Base-by-base conservation (phyloP, 2,329 filamentous ascomycete species). In the Exophiala sp. region DNA sequence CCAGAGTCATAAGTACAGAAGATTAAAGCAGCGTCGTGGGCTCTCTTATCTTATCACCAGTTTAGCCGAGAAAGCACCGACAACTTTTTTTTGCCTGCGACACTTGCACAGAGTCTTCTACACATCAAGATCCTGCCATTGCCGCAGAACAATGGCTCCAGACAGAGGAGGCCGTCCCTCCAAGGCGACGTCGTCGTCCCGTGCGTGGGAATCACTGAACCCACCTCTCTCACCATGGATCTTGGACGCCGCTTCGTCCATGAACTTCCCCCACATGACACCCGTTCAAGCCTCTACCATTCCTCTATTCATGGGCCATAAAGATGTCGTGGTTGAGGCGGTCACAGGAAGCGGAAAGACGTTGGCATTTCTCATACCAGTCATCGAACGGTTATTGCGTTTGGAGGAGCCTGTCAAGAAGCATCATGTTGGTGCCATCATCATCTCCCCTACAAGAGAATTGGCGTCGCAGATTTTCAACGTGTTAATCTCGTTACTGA, bases 201-300 rank as follows among this genome's bases (percentile, higher is more conserved):
- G 83, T 61, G 75, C 81, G 24, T 92, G 88, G 84, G 82, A 86
- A 64, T 82, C 81, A 11, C 75, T 91, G 50, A 86, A 81, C 1
- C 87, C 88, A 12, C 74, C 85, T 5, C 74, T 91, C 32, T 88
- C 87, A 56, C 79, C 86, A 82, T 97, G 91, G 90, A 84, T 94
- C 52, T 76, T 94, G 50, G 89, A 95, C 62, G 91, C 90, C 55
- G 85, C 95, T 45, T 79, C 84, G 46, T 83, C 85, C 60, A 92
- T 94, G 86, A 89, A 90, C 57, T 96, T 96, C 71, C 76, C 79
- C 59, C 86, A 87, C 69, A 91, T 94, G 80, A 96, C 91, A 3
- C 92, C 92, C 1, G 91, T 96, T n/a, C 92, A 97, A 73, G 89
- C 91, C 41, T 92, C 90, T 55, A 87, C 89, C 3, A 87, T 96